phyloP scores from a whole-genome alignment of 345 rosid genomes.

The Balakata baccata region DNA sequence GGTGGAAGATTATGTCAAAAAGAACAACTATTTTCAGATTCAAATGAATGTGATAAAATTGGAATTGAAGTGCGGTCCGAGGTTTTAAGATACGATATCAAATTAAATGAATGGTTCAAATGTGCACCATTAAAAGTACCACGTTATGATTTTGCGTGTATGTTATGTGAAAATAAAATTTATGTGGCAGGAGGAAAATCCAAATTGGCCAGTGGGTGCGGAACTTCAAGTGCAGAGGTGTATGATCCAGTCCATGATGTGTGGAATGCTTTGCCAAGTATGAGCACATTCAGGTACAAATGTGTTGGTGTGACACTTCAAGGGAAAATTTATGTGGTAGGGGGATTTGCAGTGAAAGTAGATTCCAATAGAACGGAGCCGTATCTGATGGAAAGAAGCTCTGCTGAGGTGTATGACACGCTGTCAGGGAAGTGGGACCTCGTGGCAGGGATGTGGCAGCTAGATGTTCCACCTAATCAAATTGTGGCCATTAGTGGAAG shows the following conservation, averaged over 20 bases:
- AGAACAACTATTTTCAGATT: slow-evolving; percentile 2
- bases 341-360: slow-evolving; percentile 40
- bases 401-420: slow-evolving; percentile 47
- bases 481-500: slow-evolving; percentile 36
- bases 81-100: slow-evolving; percentile 29
- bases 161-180: slow-evolving; percentile 32
- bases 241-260: slow-evolving; percentile 33
- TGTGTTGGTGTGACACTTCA: slow-evolving; percentile 50
- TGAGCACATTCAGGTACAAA: slow-evolving; percentile 46
- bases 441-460: slow-evolving; percentile 54
- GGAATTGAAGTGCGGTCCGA: slow-evolving; percentile 20
- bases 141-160: slow-evolving; percentile 44
- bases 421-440: slow-evolving; percentile 37
- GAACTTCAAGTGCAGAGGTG: slow-evolving; percentile 35
- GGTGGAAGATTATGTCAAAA: slow-evolving; percentile 41
- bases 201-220: slow-evolving; percentile 18
- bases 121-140: slow-evolving; percentile 34
- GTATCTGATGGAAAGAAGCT: slow-evolving; percentile 45
- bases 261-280: slow-evolving; percentile 40
- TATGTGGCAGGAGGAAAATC: slow-evolving; percentile 57
- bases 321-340: slow-evolving; percentile 46
- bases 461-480: slow-evolving; percentile 59
- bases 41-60: slow-evolving; percentile 15
- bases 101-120: slow-evolving; percentile 28
- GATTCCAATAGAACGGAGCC: slow-evolving; percentile 29